phyloP scores from a whole-genome alignment of 495 filamentous ascomycete genomes.

The Trichoderma orchidacearum region DNA sequence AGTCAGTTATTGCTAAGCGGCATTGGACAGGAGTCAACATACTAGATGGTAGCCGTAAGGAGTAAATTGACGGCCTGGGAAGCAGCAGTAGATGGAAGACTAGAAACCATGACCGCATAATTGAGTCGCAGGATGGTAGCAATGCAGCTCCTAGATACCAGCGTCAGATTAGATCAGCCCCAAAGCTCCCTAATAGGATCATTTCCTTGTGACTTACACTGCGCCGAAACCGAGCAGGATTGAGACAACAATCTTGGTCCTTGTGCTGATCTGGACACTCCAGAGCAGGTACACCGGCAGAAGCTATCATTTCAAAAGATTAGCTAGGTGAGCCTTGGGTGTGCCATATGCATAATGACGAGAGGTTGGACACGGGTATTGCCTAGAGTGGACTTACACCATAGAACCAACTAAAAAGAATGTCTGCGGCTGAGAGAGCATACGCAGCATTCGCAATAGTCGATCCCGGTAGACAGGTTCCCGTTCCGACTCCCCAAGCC shows the following conservation, averaged over 20 bases:
- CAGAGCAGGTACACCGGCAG: constrained; percentile 12
- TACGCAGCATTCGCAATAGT: not conserved
- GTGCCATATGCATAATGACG: too few species aligned
- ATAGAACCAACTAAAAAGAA: not conserved
- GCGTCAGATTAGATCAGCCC: not conserved
- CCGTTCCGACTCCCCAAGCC: not conserved
- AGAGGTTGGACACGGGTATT: too few species aligned
- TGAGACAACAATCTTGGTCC: constrained; percentile 12
- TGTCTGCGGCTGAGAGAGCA: not conserved
- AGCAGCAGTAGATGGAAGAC: not conserved
- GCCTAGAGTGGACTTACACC: not conserved
- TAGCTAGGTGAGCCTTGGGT: not conserved
- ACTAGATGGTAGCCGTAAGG: not conserved
- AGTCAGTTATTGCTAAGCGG: not conserved
- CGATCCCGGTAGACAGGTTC: not conserved
- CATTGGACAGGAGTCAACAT: not conserved
- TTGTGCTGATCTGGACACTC: constrained; percentile 9
- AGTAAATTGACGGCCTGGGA: not conserved
- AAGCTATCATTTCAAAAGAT: not conserved
- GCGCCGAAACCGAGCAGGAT: constrained; percentile 11
- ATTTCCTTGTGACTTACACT: constrained; percentile 6
- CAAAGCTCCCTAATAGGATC: not conserved
- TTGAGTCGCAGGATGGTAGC: not conserved
- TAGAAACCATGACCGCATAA: not conserved
- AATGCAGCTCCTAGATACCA: constrained; percentile 1